Evolutionary conservation across 139 green algal genomes (phyloP).

Genomic region (Chlamydomonas sp.): DNA sequence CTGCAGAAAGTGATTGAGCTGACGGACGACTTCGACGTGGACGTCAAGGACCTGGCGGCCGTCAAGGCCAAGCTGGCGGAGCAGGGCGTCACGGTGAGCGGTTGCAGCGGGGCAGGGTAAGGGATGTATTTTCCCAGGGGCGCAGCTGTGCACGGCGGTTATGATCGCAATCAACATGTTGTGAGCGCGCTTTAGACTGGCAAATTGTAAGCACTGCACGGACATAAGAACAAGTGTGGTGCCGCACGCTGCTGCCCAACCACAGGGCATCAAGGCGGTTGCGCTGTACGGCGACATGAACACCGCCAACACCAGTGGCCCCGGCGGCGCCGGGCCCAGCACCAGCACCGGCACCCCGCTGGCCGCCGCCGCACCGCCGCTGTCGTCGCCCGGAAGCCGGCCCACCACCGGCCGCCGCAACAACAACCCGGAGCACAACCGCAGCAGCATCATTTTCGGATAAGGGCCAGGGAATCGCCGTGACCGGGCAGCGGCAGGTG

Average conservation of each 20-base stretch:
- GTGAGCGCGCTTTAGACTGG: neutral
- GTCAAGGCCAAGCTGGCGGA: constrained; percentile 56
- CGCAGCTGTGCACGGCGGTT: neutral
- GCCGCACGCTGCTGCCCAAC: neutral
- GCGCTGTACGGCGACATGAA: constrained; percentile 46
- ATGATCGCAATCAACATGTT: neutral
- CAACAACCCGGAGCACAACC: neutral
- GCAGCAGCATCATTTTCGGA: constrained; percentile 33
- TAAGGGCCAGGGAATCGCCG: neutral
- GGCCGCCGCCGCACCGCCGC: neutral
- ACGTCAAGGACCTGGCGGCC: constrained; percentile 45
- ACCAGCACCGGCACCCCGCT: neutral
- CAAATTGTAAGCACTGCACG: neutral
- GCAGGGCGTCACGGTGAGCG: constrained; percentile 47
- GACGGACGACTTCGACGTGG: constrained; percentile 60
- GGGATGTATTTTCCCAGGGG: neutral
- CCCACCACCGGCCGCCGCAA: neutral
- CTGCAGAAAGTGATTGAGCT: constrained; percentile 59
- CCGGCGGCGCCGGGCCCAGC: too few relatives aligned
- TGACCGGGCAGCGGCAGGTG: too few relatives aligned
- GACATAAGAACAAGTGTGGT: neutral
- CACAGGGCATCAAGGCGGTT: constrained; percentile 32
- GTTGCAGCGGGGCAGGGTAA: neutral
- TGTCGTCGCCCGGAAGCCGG: neutral
- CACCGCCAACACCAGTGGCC: neutral